Evolutionary conservation across 1,284 basidiomycete species (phyloP), one percentile per base, ranked within the genome.

Genomic region (Apiotrichum domesticum): DNA sequence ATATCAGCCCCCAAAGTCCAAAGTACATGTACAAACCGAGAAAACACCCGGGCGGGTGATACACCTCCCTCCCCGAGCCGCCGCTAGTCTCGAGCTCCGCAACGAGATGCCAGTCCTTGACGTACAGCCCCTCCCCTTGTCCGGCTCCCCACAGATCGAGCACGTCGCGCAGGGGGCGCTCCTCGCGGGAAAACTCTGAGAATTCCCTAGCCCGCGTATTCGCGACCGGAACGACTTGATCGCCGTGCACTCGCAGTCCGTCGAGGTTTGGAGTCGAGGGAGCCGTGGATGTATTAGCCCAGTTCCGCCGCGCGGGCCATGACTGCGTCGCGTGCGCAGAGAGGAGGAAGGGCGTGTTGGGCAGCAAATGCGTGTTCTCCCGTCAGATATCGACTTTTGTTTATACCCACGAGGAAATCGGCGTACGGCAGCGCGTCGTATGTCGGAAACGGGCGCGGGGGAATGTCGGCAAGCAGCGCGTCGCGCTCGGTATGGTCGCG

Each of bases 21-120:
- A 21, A 21, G 21, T n/a, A 35, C 41, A 40, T 2, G 7, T 13
- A 63, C 68, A 46, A 44, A 73, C 75, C 75, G 48, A 65, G 55
- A 51, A 82, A 79, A 5, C 79, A 68, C 4, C 67, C 60, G 0
- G 80, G 79, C 0, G 79, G 79, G 4, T 52, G 54, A 59, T 83
- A 83, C 10, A 82, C 74, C 37, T 73, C 66, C 2, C 58, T 55
- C 33, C 67, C 68, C 5, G 51, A 29, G 59, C 61, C 14, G 66
- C 54, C 66, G 29, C 63, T 63, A 10, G 62, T 50, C 55, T 74
- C 68, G 33, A 74, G 50, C 54, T 67, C 63, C 15, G 69, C 64
- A 9, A 80, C 70, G 0, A 82, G 65, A 67, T 83, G 82, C 81
- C 81, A 83, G 62, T 83, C 82, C 60, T 82, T 83, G 54, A 82